phyloP scores from a whole-genome alignment of 768 basidiomycete genomes.

The Boletus edulis region DNA sequence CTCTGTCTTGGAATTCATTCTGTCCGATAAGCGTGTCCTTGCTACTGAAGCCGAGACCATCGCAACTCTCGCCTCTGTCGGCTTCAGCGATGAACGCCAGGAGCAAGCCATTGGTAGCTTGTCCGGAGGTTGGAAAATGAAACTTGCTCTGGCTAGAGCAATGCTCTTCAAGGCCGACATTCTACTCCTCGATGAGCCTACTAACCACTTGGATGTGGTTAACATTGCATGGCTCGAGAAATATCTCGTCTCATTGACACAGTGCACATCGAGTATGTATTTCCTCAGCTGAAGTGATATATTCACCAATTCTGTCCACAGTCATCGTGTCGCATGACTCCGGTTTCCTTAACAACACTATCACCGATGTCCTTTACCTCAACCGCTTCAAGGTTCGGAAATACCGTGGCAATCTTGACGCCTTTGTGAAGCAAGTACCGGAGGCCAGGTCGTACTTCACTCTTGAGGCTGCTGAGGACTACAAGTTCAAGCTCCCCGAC shows the following conservation, averaged over 20 bases:
- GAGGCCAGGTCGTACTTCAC: conserved; percentile 99
- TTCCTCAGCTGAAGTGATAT: background rate
- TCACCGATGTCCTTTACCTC: conserved; percentile 95
- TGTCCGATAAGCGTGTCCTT: conserved; percentile 79
- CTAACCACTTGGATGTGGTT: conserved; percentile 95
- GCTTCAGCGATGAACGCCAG: conserved; percentile 89
- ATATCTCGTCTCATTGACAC: conserved; percentile 83
- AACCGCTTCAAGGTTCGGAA: conserved; percentile 98
- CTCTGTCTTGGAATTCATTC: conserved; percentile 85
- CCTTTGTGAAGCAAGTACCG: conserved; percentile 90
- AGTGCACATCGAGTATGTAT: conserved; percentile 84
- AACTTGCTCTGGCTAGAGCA: conserved; percentile 93
- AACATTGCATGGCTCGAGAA: conserved; percentile 97
- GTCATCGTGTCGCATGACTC: conserved; percentile 99
- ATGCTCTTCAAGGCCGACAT: conserved; percentile 99
- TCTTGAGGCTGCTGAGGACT: conserved; percentile 93
- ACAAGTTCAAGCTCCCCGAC: conserved; percentile 97
- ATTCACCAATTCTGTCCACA: conserved; percentile 20
- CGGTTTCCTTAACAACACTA: conserved; percentile 95
- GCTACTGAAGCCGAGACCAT: conserved; percentile 68
- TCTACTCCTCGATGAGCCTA: conserved; percentile 93
- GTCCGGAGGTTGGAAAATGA: conserved; percentile 99
- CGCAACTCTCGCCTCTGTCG: conserved; percentile 84
- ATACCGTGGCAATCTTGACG: conserved; percentile 94
- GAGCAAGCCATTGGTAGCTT: conserved; percentile 80